phyloP scores from a whole-genome alignment of 257 asterid species.

The Solanum rostratum region DNA sequence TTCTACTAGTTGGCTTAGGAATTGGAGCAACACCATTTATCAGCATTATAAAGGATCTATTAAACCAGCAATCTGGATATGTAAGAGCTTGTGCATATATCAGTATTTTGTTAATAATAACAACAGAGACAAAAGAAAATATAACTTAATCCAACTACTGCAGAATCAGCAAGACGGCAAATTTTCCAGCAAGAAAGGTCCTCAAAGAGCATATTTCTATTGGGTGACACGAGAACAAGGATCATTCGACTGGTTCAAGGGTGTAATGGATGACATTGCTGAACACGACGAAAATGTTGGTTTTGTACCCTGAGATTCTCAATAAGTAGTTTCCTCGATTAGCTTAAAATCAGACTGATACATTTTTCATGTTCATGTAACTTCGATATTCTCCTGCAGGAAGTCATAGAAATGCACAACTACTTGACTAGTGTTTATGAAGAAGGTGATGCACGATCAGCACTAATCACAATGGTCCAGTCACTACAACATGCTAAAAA shows the following conservation, averaged over 20 bases:
- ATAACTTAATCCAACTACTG: not conserved
- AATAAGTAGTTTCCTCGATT: not conserved
- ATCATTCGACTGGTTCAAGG: slow-evolving; percentile 93
- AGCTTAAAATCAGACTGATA: not conserved
- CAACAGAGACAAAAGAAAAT: not conserved
- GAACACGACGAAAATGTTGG: slow-evolving; percentile 63
- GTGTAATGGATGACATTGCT: slow-evolving; percentile 92
- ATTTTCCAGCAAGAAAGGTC: slow-evolving; percentile 19
- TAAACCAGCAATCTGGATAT: slow-evolving; percentile 28
- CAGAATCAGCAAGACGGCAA: slow-evolving; percentile 16
- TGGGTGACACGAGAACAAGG: slow-evolving; percentile 98
- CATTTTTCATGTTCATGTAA: not conserved
- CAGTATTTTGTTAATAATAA: not conserved
- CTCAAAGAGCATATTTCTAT: slow-evolving; percentile 72
- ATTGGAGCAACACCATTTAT: slow-evolving; percentile 91
- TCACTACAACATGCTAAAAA: slow-evolving; percentile 82
- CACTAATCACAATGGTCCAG: slow-evolving; percentile 86
- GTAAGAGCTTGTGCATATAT: slow-evolving; percentile 21
- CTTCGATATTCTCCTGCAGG: slow-evolving; percentile 23
- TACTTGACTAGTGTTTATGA: slow-evolving; percentile 84
- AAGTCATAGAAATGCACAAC: slow-evolving; percentile 81
- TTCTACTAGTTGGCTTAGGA: slow-evolving; percentile 83
- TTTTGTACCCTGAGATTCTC: not conserved
- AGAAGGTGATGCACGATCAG: slow-evolving; percentile 97
- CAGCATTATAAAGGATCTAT: slow-evolving; percentile 72